phyloP scores from a whole-genome alignment of 176 grass and related monocot genomes.

The Pontederia paniculata region DNA sequence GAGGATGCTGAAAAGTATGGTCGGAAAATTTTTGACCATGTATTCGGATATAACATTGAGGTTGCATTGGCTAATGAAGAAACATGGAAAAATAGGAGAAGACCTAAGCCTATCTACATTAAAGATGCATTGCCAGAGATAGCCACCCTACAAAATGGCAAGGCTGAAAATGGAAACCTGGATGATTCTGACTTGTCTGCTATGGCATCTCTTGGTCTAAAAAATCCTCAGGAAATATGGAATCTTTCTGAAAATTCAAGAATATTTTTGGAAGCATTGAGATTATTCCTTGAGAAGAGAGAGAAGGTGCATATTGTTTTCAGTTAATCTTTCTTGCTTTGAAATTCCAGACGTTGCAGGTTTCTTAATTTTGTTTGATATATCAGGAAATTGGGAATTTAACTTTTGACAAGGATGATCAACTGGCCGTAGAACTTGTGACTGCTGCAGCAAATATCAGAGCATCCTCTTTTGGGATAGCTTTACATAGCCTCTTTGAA shows the following conservation, averaged over 20 bases:
- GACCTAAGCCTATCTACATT: slow-evolving; percentile 58
- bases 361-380: slow-evolving; percentile 3
- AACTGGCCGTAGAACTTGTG: slow-evolving; percentile 90
- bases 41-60: slow-evolving; percentile 90
- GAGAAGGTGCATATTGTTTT: slow-evolving; percentile 36
- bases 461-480: slow-evolving; percentile 89
- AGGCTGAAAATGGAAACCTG: slow-evolving; percentile 15
- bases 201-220: slow-evolving; percentile 63
- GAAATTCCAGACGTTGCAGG: background rate
- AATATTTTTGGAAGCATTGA: slow-evolving; percentile 77
- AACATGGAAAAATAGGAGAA: slow-evolving; percentile 83
- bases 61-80: slow-evolving; percentile 67
- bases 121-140: slow-evolving; percentile 44
- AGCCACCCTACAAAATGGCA: slow-evolving; percentile 40
- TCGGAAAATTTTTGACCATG: slow-evolving; percentile 76
- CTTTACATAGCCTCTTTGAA: slow-evolving; percentile 88
- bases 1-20: slow-evolving; percentile 69
- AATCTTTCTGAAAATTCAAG: slow-evolving; percentile 74
- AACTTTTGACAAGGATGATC: slow-evolving; percentile 96
- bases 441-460: slow-evolving; percentile 94
- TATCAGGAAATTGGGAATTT: slow-evolving; percentile 79
- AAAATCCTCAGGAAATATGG: slow-evolving; percentile 91
- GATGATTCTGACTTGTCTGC: slow-evolving; percentile 37
- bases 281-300: slow-evolving; percentile 80
- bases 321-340: background rate